A percentile compares a stretch with the other conserved stretches of the same genome.
phyloP scores from a whole-genome alignment of 1,284 basidiomycete species.

The Volvariella surrecta region DNA sequence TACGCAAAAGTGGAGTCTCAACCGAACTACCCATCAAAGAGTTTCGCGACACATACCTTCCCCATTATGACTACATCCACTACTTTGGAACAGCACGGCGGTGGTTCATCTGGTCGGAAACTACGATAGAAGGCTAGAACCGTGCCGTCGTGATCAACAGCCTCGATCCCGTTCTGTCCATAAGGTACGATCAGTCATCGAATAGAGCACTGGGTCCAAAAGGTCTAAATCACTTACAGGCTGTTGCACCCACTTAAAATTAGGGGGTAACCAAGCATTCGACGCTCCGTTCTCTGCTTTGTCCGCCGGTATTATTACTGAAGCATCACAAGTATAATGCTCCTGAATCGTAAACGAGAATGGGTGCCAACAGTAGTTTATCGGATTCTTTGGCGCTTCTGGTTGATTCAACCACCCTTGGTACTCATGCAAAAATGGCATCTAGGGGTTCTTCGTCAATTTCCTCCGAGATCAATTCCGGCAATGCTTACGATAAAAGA shows the following conservation, averaged over 20 bases:
- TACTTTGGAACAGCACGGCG: conserved; percentile 12
- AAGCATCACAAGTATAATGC: conserved; percentile 26
- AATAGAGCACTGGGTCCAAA: neutral
- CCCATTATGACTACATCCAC: conserved; percentile 44
- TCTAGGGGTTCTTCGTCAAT: conserved; percentile 16
- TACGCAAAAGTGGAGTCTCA: conserved; percentile 3
- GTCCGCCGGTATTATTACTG: conserved; percentile 16
- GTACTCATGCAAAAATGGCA: conserved; percentile 26
- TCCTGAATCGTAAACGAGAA: conserved; percentile 38
- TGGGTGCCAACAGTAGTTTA: conserved; percentile 18
- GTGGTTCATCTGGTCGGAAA: conserved; percentile 15
- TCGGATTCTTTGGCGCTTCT: neutral
- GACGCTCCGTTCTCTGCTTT: conserved; percentile 17
- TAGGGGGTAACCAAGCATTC: conserved; percentile 38
- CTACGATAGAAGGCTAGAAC: conserved; percentile 29
- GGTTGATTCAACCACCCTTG: conserved; percentile 25
- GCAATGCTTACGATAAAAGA: conserved; percentile 29
- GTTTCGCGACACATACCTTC: conserved; percentile 24
- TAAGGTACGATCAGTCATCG: neutral
- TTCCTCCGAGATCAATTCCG: neutral
- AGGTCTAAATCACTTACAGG: conserved; percentile 20
- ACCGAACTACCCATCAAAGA: neutral
- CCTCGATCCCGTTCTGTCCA: conserved; percentile 31
- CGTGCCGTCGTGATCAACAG: conserved; percentile 24
- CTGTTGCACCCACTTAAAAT: conserved; percentile 23